Percentiles rank a stretch among this genome's conserved stretches.
Conservation (phyloP, 2,329 filamentous ascomycete genomes). For the Neonectria neomacrospora region DNA sequence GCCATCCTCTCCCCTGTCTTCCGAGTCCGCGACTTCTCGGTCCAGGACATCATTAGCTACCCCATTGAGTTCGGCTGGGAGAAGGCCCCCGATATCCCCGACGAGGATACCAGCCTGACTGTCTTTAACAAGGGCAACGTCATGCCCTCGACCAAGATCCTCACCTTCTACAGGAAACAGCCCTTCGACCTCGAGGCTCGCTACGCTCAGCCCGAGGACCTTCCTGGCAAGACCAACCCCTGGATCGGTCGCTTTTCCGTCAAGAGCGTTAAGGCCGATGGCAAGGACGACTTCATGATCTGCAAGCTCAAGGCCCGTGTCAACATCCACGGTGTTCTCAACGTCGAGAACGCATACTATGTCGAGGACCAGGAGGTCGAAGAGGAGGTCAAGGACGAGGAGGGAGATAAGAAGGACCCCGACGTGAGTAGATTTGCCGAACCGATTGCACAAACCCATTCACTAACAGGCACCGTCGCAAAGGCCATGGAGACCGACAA, state of each 20-base stretch:
- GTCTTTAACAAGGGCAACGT: slow-evolving; percentile 98
- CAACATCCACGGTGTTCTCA: slow-evolving; percentile 95
- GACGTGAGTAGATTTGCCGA: slow-evolving; percentile 70
- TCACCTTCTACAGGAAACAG: slow-evolving; percentile 99
- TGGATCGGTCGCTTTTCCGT: slow-evolving; percentile 99
- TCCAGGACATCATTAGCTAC: slow-evolving; percentile 98
- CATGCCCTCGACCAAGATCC: slow-evolving; percentile 97
- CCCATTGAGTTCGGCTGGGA: slow-evolving; percentile 99
- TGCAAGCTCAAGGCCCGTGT: slow-evolving; percentile 99
- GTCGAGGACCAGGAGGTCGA: slow-evolving; percentile 98
- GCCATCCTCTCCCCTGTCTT: slow-evolving; percentile 97
- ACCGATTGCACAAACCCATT: slow-evolving; percentile 19
- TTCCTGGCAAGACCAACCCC: slow-evolving; percentile 90
- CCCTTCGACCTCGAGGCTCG: slow-evolving; percentile 95
- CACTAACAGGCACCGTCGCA: slow-evolving; percentile 42
- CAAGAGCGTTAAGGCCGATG: slow-evolving; percentile 94
- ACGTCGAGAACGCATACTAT: slow-evolving; percentile 96
- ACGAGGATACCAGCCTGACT: slow-evolving; percentile 96
- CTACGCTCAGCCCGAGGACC: slow-evolving; percentile 85
- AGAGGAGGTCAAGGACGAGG: slow-evolving; percentile 85
- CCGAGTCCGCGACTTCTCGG: slow-evolving; percentile 96
- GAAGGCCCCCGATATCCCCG: slow-evolving; percentile 96
- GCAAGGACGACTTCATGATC: slow-evolving; percentile 98
- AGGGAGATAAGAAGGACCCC: slow-evolving; percentile 71
- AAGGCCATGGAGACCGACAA: slow-evolving; percentile 89